Conservation (phyloP, 768 basidiomycete genomes). For the Boletus rubescentipes region DNA sequence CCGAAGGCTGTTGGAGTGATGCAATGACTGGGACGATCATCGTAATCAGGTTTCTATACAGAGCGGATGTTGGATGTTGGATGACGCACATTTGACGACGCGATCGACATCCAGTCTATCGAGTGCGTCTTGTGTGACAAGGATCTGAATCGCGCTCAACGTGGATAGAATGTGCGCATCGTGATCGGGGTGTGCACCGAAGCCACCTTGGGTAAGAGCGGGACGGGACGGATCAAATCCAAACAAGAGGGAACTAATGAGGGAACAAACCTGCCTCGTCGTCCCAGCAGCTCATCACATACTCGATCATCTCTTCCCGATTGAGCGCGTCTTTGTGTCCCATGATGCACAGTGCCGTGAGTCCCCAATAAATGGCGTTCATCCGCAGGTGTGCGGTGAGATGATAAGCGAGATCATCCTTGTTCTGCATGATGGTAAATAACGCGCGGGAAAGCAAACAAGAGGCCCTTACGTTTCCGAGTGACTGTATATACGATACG, state of each 20-base stretch:
- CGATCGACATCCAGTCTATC: conserved; percentile 68
- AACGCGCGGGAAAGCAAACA: no score
- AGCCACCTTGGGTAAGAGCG: conserved; percentile 59
- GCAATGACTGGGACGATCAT: conserved; percentile 60
- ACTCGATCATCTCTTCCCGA: conserved; percentile 80
- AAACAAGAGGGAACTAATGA: not conserved
- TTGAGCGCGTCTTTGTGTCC: conserved; percentile 74
- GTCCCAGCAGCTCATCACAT: conserved; percentile 95
- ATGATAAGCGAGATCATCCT: conserved; percentile 85
- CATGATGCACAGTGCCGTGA: conserved; percentile 85
- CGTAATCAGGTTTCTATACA: not conserved
- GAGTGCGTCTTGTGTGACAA: conserved; percentile 80
- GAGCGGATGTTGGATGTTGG: not conserved
- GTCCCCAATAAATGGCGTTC: conserved; percentile 97
- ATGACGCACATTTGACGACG: conserved; percentile 66
- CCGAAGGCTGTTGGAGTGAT: conserved; percentile 81
- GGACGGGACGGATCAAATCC: conserved; percentile 1
- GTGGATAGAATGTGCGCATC: conserved; percentile 89
- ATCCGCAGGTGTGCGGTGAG: conserved; percentile 90
- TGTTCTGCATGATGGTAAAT: conserved; percentile 48
- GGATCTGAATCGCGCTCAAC: conserved; percentile 88
- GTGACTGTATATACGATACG: conserved; percentile 71
- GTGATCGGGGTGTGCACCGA: conserved; percentile 90
- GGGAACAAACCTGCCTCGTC: conserved; percentile 68
- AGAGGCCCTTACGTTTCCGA: conserved; percentile 55